Percentiles rank a stretch among this genome's conserved stretches.
Evolutionary conservation across 805 yeast genomes (phyloP).

Genomic region (Danielia oregonensis): DNA sequence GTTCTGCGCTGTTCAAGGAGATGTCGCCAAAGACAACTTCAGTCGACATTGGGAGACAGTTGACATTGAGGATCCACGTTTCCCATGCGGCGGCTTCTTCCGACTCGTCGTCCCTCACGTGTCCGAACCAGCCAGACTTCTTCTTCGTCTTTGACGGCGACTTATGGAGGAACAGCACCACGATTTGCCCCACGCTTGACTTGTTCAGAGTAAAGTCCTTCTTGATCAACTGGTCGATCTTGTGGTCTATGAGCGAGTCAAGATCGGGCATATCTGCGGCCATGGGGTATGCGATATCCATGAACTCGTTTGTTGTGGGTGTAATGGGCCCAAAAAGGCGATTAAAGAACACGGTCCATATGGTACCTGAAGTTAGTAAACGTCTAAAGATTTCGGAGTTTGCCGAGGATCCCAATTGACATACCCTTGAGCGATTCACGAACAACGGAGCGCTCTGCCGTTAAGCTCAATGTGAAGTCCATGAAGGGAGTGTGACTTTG

Average conservation of each 20-base stretch:
- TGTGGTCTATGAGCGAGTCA: constrained; percentile 40
- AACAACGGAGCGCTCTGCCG: constrained; percentile 50
- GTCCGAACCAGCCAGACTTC: constrained; percentile 56
- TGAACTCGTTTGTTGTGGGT: constrained; percentile 54
- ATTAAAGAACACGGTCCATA: constrained; percentile 67
- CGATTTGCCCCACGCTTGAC: constrained; percentile 28
- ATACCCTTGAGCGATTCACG: constrained; percentile 53
- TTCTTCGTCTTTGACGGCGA: constrained; percentile 34
- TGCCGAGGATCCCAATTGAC: constrained; percentile 14
- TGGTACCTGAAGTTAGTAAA: constrained; percentile 39
- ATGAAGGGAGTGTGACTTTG: too few species aligned
- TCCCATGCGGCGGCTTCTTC: constrained; percentile 62
- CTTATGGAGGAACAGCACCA: constrained; percentile 38
- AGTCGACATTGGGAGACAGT: constrained; percentile 33
- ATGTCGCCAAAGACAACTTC: constrained; percentile 7
- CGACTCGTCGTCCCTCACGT: constrained; percentile 15
- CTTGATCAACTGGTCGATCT: constrained; percentile 29
- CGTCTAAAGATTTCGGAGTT: too few species aligned
- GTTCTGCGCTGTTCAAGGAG: constrained; percentile 21
- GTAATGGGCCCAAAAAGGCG: constrained; percentile 62
- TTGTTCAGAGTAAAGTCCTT: constrained; percentile 20
- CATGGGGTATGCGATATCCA: constrained; percentile 57
- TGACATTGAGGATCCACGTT: constrained; percentile 57
- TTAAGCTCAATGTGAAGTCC: constrained; percentile 47
- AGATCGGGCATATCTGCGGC: constrained; percentile 46